Base-by-base conservation (phyloP, 805 yeast species). In the Ogataea dorogensis region DNA sequence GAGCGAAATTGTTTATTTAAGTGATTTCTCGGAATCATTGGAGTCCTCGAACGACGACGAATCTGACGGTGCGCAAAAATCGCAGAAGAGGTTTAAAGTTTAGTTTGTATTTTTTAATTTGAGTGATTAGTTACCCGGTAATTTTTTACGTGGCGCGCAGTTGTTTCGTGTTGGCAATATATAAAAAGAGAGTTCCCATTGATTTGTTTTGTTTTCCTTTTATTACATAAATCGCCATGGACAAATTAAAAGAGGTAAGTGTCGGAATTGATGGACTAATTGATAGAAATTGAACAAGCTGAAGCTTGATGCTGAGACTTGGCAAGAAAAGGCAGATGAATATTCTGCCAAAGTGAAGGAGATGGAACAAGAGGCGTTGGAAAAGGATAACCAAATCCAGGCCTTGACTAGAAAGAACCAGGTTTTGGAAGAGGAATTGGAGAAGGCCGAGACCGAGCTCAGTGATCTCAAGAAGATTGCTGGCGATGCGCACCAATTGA, bases 251-350 rank as follows among this genome's bases (percentile, higher is more conserved):
- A 60, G 76, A 70, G 54, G 74, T 69, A 58, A 40, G 74, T 59
- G 24, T 5, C 15, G 21, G 17, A 19, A 28, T 17, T 20, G 25
- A 7, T 12, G 10, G n/a, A 26, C 31, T 21, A 31, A 19, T 28
- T 17, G 25, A 11, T 47, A 86, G 94, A 88, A 87, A 77, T 72
- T 88, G 70, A 81, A 71, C 74, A 80, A 80, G 67, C 79, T 93
- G 65, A 89, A 91, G 70, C 73, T 86, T 56, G 98, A 93, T 63
- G 91, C 96, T 51, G 98, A 93, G 71, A 73, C 82, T 55, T 94
- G 98, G 87, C 96, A 91, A 72, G 96, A 87, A 64, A 86, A 88
- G 73, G 81, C 93, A 44, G 98, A 93, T 59, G 96, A 86, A 56
- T 76, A 85, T 56, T 67, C 79, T 44, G 79, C 73, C 47, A 81